Base-by-base conservation (phyloP, 2,329 filamentous ascomycete genomes). In the Helicocarpus griseus region DNA sequence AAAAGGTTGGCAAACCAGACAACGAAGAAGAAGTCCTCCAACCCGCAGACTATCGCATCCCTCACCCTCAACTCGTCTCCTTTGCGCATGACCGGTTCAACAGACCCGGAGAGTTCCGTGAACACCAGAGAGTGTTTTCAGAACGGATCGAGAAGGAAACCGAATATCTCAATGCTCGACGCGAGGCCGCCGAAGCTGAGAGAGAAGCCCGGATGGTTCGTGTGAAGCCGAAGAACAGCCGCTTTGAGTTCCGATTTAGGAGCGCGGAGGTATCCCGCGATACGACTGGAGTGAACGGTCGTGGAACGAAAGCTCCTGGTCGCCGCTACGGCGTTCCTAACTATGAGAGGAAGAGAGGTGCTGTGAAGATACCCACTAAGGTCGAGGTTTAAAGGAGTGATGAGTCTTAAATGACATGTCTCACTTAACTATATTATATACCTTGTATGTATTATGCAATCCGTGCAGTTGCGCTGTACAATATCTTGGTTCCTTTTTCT, bases 21-120 rank as follows among this genome's bases (percentile, higher is more conserved):
- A 60, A 68, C 5, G 65, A 68, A 46, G 71, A 76, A 29, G 70
- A 76, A 49, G 72, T 75, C 1, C 73, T 85, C 11, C 76, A 82
- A 38, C 78, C 81, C 1, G 79, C 81, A 7, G 81, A 85, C 57
- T 73, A 77, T 49, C 78, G 81, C 48, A 83, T 85, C 43, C 80
- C 81, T 1, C 80, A 83, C 59, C 80, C 81, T 1, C 77, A 83
- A 54, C 67, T 84, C 33, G 69, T 81, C 40, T 66, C 72, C 11
- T 63, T 72, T 26, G 73, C 77, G 52, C 70, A 71, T 50, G 74
- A 77, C 57, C 65, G 65, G 40, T 50, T 66, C 14, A 61, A 66
- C 41, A 63, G 66, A 13, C 57, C 71, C 4, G 54, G 60, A 6
- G 69, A 73, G 44, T 58, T 62, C 11, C 54, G 55, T 0, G 60